phyloP scores from a whole-genome alignment of 2,329 filamentous ascomycete genomes.

The Chaetomium sp. region DNA sequence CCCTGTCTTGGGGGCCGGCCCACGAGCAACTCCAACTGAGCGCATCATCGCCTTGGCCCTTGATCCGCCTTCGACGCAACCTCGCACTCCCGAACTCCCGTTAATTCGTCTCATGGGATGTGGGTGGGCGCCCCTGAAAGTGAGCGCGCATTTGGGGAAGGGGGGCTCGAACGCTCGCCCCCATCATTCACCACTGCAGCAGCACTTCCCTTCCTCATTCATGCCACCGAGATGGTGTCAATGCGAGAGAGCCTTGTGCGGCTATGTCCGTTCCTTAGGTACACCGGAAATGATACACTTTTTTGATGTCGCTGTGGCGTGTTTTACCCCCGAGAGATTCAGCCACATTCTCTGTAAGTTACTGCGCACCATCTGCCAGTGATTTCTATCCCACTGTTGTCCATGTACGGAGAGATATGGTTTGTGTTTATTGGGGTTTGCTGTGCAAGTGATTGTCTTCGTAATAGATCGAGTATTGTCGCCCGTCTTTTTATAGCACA shows the following conservation, averaged over 20 bases:
- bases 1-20: constrained; percentile 1
- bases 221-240: constrained; percentile 5
- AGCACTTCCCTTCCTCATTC: not conserved
- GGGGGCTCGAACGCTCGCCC: not conserved
- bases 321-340: not conserved
- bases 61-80: constrained; percentile 2
- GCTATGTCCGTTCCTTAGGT: not conserved
- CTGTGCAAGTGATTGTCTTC: no score
- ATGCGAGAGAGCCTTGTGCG: constrained; percentile 3
- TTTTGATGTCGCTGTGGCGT: not conserved
- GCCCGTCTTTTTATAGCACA: no score
- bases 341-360: not conserved
- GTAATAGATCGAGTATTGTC: no score
- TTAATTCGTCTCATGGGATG: no score
- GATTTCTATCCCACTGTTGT: no score
- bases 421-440: no score
- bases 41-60: not conserved
- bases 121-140: constrained; percentile 6
- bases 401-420: no score
- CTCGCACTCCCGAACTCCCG: constrained; percentile 1
- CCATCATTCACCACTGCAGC: not conserved
- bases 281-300: not conserved
- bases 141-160: constrained; percentile 5
- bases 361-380: not conserved
- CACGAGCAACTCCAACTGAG: constrained; percentile 8